Evolutionary conservation across 202 grass and related monocot genomes (phyloP).

Genomic region (Digitaria exilis): DNA sequence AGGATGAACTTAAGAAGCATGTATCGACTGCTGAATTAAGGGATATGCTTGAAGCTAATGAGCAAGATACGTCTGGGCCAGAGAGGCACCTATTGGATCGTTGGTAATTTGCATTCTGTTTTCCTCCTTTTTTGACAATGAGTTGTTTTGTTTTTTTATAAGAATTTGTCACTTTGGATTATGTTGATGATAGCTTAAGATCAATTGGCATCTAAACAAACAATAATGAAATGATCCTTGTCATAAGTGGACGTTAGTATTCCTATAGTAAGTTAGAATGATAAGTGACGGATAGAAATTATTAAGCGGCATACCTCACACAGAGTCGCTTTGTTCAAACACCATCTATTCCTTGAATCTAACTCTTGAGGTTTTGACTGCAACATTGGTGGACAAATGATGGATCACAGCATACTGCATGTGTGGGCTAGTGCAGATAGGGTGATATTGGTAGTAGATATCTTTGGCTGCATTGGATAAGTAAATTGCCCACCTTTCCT

Average conservation of each 20-base stretch:
- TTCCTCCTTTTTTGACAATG: slow-evolving; percentile 23
- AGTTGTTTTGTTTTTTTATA: not conserved
- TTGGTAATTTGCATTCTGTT: slow-evolving; percentile 63
- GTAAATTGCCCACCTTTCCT: too few species aligned
- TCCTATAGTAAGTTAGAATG: not conserved
- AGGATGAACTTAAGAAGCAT: slow-evolving; percentile 87
- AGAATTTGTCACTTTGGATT: not conserved
- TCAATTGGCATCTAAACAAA: not conserved
- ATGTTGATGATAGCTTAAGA: not conserved
- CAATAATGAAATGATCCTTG: not conserved
- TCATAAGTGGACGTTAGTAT: slow-evolving; percentile 3
- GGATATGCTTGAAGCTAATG: slow-evolving; percentile 89
- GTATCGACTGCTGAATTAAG: slow-evolving; percentile 75
- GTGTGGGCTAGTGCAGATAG: too few species aligned
- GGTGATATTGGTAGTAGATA: not conserved
- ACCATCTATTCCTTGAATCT: not conserved
- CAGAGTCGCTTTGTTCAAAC: not conserved
- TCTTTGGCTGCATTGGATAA: too few species aligned
- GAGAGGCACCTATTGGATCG: slow-evolving; percentile 75
- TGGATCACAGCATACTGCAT: too few species aligned
- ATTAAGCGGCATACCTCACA: not conserved
- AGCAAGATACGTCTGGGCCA: slow-evolving; percentile 79
- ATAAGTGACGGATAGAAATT: not conserved
- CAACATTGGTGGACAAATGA: not conserved
- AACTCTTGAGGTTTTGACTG: not conserved